phyloP scores from a whole-genome alignment of 169 alveolate genomes.

The Plasmodium knowlesi region DNA sequence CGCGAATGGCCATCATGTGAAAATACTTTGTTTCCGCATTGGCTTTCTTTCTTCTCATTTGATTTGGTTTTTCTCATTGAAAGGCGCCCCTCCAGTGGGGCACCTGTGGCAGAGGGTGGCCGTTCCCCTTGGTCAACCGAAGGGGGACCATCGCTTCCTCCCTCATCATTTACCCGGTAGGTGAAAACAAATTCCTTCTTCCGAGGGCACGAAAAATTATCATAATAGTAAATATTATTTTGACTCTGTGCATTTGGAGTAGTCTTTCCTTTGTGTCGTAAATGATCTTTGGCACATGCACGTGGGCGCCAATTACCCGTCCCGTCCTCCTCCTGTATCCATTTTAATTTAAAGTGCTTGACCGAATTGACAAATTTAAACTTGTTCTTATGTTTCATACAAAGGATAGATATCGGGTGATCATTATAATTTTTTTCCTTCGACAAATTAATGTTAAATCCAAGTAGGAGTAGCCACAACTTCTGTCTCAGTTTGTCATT shows the following conservation, averaged over 20 bases:
- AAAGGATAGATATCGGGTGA: conserved; percentile 54
- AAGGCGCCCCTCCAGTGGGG: background rate
- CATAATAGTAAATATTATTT: conserved; percentile 11
- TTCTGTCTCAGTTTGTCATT: conserved; percentile 54
- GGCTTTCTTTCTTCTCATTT: background rate
- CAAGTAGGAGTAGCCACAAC: conserved; percentile 55
- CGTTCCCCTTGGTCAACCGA: background rate
- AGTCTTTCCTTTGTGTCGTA: background rate
- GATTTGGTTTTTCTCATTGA: background rate
- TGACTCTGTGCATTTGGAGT: background rate
- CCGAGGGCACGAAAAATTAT: conserved; percentile 12
- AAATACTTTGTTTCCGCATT: background rate
- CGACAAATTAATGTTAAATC: conserved; percentile 64
- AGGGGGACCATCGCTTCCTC: background rate
- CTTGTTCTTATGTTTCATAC: conserved; percentile 45
- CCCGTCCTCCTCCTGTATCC: background rate
- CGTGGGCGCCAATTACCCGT: background rate
- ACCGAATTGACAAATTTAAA: conserved; percentile 2
- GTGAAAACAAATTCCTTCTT: conserved; percentile 25
- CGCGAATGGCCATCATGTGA: background rate
- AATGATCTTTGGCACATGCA: background rate
- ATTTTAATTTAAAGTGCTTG: conserved; percentile 44
- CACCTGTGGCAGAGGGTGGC: background rate
- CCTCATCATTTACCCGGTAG: background rate
- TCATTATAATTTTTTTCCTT: conserved; percentile 68